Evolutionary conservation across 2,329 filamentous ascomycete species (phyloP), one percentile per base, ranked within the genome.

Genomic region (Neofusicoccum ribis): DNA sequence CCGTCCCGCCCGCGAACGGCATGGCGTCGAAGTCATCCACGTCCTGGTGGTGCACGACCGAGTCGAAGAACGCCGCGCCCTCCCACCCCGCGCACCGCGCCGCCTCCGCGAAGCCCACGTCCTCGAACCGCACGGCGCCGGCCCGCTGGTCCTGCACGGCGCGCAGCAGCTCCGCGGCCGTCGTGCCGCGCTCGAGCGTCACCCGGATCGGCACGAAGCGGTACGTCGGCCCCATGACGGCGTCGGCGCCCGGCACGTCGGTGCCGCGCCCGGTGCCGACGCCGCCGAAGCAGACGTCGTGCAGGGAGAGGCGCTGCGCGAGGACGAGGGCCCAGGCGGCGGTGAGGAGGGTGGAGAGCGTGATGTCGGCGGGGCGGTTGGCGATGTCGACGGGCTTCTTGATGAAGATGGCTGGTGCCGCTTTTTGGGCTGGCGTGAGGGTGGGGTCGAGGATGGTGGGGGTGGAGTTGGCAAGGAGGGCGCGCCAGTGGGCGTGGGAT

Each of bases 131-230:
- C 0, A 76, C 72, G 8, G 70, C 74, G 12, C 71, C 69, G 2
- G 76, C 70, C 51, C 75, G 70, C 61, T 80, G 78, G 1, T 69
- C 63, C 47, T 79, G 79, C 17, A 80, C 74, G 34, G 70, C 69
- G 9, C 68, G 67, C 9, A 80, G 69, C 0, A 80, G 69, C 36
- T 76, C 72, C 12, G 70, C 65, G 34, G 74, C 71, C 1, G 76
- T 75, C 82, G 84, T 86, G 2, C 74, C 72, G 0, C 79, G 70
- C 2, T 79, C 76, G 17, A 76, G 49, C 0, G 64, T 62, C 6
- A 90, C 83, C 20, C 88, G 83, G 41, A 90, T 82, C 0, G 89
- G 88, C 0, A 89, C 82, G 71, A 89, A 88, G 69, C 90, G 88
- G 81, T 88, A 88, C 67, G 87, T 89, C 0, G 88, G 88, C 0